A percentile compares a stretch with the other conserved stretches of the same genome.
phyloP scores from a whole-genome alignment of 805 yeast genomes.

The Candida michaelii region DNA sequence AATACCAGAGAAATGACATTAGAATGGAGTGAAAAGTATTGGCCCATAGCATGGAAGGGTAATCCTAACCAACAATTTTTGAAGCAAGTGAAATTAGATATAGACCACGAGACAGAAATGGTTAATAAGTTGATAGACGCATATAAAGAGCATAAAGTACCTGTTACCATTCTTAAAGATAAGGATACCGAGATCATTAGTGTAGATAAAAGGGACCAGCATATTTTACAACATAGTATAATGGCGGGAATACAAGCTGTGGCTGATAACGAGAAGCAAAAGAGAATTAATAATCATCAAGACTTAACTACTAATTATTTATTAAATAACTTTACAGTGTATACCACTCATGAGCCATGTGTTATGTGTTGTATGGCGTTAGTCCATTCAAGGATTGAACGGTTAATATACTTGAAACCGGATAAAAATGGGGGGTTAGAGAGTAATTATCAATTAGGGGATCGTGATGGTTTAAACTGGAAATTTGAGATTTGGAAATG shows the following conservation, averaged over 20 bases:
- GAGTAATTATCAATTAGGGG: constrained; percentile 71
- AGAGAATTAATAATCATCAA: constrained; percentile 24
- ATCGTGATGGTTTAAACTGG: constrained; percentile 77
- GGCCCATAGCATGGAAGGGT: constrained; percentile 97
- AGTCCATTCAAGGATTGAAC: constrained; percentile 80
- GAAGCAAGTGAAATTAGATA: constrained; percentile 53
- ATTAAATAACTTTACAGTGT: constrained; percentile 74
- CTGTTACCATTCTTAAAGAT: constrained; percentile 67
- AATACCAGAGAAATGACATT: constrained; percentile 62
- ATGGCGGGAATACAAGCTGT: constrained; percentile 69
- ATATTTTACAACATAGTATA: constrained; percentile 71
- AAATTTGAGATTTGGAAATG: constrained; percentile 81
- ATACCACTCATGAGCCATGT: constrained; percentile 94
- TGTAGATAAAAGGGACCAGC: constrained; percentile 31
- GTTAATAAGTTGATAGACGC: constrained; percentile 12
- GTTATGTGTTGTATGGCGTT: constrained; percentile 96
- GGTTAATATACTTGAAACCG: constrained; percentile 59
- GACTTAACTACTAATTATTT: constrained; percentile 46
- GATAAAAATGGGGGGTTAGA: constrained; percentile 53
- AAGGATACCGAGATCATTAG: constrained; percentile 30
- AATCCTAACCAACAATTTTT: constrained; percentile 75
- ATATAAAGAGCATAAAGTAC: constrained; percentile 21
- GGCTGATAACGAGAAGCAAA: constrained; percentile 52
- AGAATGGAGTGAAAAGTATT: constrained; percentile 64
- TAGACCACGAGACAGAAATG: constrained; percentile 37